Evolutionary conservation across 1,284 basidiomycete species (phyloP), one percentile per base, ranked within the genome.

Genomic region (Taiwanofungus camphoratus): DNA sequence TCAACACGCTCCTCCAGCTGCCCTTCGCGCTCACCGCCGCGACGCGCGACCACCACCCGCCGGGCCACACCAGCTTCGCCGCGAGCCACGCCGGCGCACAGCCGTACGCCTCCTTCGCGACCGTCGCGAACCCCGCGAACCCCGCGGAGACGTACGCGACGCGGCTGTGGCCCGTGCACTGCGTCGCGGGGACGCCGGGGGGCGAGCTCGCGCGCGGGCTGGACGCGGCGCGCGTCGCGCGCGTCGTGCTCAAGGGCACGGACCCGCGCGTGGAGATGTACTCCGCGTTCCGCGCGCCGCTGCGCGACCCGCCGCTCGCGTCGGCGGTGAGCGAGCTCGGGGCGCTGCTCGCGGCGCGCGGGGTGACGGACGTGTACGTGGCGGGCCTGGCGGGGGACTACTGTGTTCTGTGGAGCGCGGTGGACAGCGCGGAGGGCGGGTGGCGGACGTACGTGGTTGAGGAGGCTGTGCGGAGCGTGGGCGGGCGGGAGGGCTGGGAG

Each of bases 121-220:
- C 59, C 42, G 59, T 64, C 55, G 44, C 45, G 43, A 64, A 63
- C 53, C 61, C 60, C 35, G 38, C 52, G 26, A 63, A 62, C 51
- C 44, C 55, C 20, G 50, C 52, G 4, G 62, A 68, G 53, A 60
- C 56, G 24, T 61, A 69, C 45, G 52, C 58, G 43, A 71, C 74
- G 49, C 67, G 69, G 35, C 62, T 82, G 12, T 83, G 80, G 80
- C 80, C 81, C 2, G 74, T 71, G 38, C 80, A 83, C 58, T 79
- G 77, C 54, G 70, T 79, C 33, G 61, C 62, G 36, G 66, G 60
- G 36, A 68, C 66, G 19, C 54, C 56, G 11, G 75, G 75, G 24
- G 63, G 64, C 43, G 65, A 66, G 46, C 56, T 78, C 20, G 63
- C 72, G 19, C 46, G 58, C n/a, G 63, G 60, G 33, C 55, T 77